phyloP scores from a whole-genome alignment of 202 grass and related monocot genomes.

The Eragrostis tef region DNA sequence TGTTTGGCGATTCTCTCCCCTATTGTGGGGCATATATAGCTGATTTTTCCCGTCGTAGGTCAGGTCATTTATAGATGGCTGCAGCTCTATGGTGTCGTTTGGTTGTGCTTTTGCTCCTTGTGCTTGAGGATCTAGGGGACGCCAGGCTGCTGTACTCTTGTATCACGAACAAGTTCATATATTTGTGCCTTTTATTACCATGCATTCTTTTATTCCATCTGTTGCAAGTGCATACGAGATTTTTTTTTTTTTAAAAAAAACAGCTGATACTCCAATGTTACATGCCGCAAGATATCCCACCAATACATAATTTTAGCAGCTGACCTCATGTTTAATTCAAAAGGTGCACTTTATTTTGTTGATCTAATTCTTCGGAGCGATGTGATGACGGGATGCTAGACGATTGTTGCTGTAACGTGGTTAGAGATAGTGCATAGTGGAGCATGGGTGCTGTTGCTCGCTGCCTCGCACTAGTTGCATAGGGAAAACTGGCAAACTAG shows the following conservation, averaged over 20 bases:
- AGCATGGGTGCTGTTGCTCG: too few relatives aligned
- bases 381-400: too few relatives aligned
- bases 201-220: conserved; percentile 21
- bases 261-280: too few relatives aligned
- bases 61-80: conserved; percentile 46
- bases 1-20: conserved; percentile 42
- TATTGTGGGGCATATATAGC: conserved; percentile 53
- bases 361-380: too few relatives aligned
- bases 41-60: conserved; percentile 49
- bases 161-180: conserved; percentile 51
- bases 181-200: conserved; percentile 33
- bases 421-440: neutral
- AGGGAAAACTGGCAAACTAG: neutral
- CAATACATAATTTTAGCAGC: neutral
- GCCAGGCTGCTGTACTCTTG: conserved; percentile 47
- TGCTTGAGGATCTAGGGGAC: conserved; percentile 56
- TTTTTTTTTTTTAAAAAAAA: neutral
- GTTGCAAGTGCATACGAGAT: neutral
- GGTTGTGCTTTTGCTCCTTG: conserved; percentile 57
- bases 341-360: neutral
- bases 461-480: neutral
- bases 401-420: neutral
- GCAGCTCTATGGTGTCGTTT: conserved; percentile 49
- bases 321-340: neutral
- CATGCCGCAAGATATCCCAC: too few relatives aligned